Percentiles rank a stretch among this genome's conserved stretches.
Evolutionary conservation across 2,329 filamentous ascomycete species (phyloP).

Genomic region (Aspergillus sp.): DNA sequence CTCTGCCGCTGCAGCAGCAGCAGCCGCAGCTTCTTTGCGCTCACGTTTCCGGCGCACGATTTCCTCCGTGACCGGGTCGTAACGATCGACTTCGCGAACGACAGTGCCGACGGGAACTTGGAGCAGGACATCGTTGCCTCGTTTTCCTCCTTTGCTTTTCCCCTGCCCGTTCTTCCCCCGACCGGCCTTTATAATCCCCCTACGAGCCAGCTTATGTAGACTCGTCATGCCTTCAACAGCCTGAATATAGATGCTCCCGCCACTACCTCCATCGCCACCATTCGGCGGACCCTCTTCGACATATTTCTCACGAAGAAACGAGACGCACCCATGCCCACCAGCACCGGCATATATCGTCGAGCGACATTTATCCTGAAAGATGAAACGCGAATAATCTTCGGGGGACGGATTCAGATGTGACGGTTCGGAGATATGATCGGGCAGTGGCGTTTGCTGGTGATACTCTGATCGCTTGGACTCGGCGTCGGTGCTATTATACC

Average conservation of each 20-base stretch:
- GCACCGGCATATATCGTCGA: slow-evolving; percentile 75
- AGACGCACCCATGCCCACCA: slow-evolving; percentile 90
- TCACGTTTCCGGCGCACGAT: slow-evolving; percentile 35
- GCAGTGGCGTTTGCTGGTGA: slow-evolving; percentile 12
- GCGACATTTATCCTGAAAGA: slow-evolving; percentile 83
- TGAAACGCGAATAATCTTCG: slow-evolving; percentile 78
- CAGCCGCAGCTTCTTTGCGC: slow-evolving; percentile 39
- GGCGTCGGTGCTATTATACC: slow-evolving; percentile 30
- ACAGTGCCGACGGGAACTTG: slow-evolving; percentile 92
- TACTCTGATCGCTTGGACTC: slow-evolving; percentile 9
- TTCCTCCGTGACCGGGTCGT: slow-evolving; percentile 75
- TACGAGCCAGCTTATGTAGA: slow-evolving; percentile 82
- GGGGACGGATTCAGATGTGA: slow-evolving; percentile 76
- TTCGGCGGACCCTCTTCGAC: slow-evolving; percentile 87
- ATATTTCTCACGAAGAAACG: slow-evolving; percentile 89
- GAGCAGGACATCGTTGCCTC: slow-evolving; percentile 84
- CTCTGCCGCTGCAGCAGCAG: slow-evolving; percentile 33
- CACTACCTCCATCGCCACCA: slow-evolving; percentile 88
- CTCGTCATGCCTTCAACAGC: slow-evolving; percentile 89
- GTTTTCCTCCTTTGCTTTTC: slow-evolving; percentile 62
- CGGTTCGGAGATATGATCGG: slow-evolving; percentile 27
- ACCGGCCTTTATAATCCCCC: slow-evolving; percentile 60
- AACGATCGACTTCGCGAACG: slow-evolving; percentile 75
- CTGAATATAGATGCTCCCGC: slow-evolving; percentile 92
- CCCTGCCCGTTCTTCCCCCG: slow-evolving; percentile 51